These are phyloP conservation scores for Backusella circina DNA, from an alignment of 192 early-diverging fungal species.

Conservation along the genomic window DNA sequence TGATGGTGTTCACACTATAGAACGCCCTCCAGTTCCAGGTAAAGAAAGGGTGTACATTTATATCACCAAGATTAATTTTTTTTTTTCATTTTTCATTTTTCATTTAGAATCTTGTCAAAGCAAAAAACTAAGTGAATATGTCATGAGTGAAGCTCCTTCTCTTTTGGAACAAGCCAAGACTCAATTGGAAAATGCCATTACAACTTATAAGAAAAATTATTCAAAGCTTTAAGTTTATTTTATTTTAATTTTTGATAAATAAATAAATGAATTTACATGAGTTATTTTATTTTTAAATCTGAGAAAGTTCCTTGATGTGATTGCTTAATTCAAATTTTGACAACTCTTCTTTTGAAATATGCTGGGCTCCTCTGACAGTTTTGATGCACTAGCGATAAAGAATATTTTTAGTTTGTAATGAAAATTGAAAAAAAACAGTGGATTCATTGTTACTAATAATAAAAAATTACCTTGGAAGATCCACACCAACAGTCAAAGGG, in stretches of 20 bases:
- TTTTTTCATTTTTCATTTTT: not conserved
- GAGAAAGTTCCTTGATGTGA: constrained; percentile 43
- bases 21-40: not conserved
- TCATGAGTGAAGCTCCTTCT: not conserved
- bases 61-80: not conserved
- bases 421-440: not conserved
- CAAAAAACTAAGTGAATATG: not conserved
- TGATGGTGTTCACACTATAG: not conserved
- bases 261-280: not conserved
- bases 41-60: not conserved
- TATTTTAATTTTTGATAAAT: not conserved
- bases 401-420: not conserved
- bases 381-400: constrained; percentile 40
- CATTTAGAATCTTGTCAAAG: not conserved
- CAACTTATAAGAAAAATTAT: not conserved
- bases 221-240: not conserved
- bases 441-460: not conserved
- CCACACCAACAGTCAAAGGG: constrained; percentile 60
- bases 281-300: not conserved
- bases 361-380: constrained; percentile 45
- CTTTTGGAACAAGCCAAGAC: not conserved
- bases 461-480: constrained; percentile 26
- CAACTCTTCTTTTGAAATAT: constrained; percentile 38
- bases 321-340: constrained; percentile 38
- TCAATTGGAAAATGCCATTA: not conserved